These are phyloP conservation scores for Trametes villosa DNA, from an alignment of 768 basidiomycete genomes.

Conservation along the genomic window DNA sequence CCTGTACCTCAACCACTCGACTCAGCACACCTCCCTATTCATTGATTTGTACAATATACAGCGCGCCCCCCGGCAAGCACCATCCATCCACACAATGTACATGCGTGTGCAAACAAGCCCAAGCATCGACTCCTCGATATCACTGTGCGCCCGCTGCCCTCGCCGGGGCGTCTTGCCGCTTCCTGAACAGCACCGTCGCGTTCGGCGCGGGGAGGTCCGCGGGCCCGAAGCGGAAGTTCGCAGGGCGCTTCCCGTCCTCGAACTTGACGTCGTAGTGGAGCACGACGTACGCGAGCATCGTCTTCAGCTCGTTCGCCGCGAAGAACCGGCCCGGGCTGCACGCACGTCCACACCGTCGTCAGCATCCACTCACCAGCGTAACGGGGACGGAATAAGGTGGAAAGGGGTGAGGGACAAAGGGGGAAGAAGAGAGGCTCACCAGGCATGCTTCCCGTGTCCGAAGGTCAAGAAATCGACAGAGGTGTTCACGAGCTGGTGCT, in stretches of 20 bases:
- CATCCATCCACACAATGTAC: no score
- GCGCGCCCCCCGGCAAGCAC: no score
- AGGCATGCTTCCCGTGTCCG: constrained; percentile 36
- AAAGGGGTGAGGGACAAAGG: background rate
- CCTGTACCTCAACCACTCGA: no score
- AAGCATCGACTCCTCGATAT: no score
- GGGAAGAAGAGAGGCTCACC: constrained; percentile 22
- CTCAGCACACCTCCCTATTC: no score
- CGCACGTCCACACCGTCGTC: background rate
- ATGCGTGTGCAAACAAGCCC: no score
- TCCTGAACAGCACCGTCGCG: constrained; percentile 39
- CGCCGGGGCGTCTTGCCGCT: no score
- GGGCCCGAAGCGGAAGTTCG: constrained; percentile 22
- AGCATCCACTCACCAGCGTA: background rate
- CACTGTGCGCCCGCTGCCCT: no score
- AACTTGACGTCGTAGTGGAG: constrained; percentile 39
- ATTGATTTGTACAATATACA: no score
- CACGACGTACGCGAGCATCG: constrained; percentile 35
- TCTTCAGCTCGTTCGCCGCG: constrained; percentile 35
- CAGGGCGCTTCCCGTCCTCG: constrained; percentile 32
- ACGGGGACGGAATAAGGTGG: no score
- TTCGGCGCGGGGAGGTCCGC: constrained; percentile 25
- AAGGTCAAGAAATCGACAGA: constrained; percentile 32
- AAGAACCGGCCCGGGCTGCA: constrained; percentile 31
- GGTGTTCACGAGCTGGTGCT: constrained; percentile 43